Evolutionary conservation across 768 basidiomycete species (phyloP).

Genomic region (Scleroderma citrinum): DNA sequence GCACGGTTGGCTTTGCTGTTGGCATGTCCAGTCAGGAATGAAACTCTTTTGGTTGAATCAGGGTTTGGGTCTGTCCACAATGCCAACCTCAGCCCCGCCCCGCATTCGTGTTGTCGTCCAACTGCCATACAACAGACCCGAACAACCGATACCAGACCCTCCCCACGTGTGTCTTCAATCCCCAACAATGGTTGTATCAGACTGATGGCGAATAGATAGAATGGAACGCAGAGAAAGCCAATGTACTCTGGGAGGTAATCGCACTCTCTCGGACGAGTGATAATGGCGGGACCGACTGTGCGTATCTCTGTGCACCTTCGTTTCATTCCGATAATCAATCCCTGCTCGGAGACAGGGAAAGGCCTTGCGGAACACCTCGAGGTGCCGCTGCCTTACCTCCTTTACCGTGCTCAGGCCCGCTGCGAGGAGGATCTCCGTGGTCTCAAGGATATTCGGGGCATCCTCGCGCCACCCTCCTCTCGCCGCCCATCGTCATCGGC

Average conservation of each 20-base stretch:
- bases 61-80: background rate
- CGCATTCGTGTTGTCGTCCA: conserved; percentile 70
- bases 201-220: conserved; percentile 51
- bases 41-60: conserved; percentile 1
- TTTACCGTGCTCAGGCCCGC: conserved; percentile 77
- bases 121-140: conserved; percentile 73
- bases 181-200: background rate
- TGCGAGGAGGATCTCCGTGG: conserved; percentile 84
- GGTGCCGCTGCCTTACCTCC: conserved; percentile 78
- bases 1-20: conserved; percentile 10
- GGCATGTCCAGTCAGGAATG: conserved; percentile 2
- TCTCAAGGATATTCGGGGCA: conserved; percentile 63
- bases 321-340: background rate
- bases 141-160: conserved; percentile 60
- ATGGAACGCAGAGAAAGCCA: conserved; percentile 82
- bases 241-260: conserved; percentile 83
- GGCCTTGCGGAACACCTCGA: conserved; percentile 72
- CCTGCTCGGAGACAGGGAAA: conserved; percentile 53
- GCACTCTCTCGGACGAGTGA: conserved; percentile 69
- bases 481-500: conserved; percentile 10
- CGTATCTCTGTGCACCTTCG: conserved; percentile 19
- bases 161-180: conserved; percentile 48
- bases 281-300: conserved; percentile 74
- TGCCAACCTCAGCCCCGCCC: conserved; percentile 22
- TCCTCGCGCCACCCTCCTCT: conserved; percentile 25